Percentiles rank a stretch among this genome's conserved stretches.
Conservation (phyloP, 2,329 filamentous ascomycete genomes). For the Beauveria rudraprayagi region DNA sequence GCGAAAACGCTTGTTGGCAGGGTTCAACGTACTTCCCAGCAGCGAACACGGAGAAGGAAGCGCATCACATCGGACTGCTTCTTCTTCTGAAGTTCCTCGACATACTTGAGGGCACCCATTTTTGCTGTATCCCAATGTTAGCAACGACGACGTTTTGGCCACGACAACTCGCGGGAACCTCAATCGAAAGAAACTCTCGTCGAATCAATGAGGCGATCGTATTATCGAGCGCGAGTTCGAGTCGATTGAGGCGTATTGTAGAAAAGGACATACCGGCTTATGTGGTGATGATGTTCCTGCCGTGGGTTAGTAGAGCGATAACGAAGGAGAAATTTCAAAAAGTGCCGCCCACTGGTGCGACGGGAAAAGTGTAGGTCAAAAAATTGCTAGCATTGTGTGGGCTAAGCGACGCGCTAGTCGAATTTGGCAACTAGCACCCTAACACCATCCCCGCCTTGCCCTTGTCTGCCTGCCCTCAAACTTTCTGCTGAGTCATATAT, state of each 20-base stretch:
- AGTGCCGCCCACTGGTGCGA: conserved; percentile 12
- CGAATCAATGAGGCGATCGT: neutral
- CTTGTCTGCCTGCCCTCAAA: neutral
- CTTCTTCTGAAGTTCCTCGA: conserved; percentile 99
- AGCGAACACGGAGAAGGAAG: conserved; percentile 99
- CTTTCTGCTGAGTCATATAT: conserved; percentile 8
- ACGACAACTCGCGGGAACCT: neutral
- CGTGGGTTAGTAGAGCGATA: conserved; percentile 28
- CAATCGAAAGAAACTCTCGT: conserved; percentile 4
- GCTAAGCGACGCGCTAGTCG: conserved; percentile 29
- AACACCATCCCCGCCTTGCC: conserved; percentile 23
- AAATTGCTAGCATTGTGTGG: conserved; percentile 30
- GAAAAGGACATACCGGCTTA: conserved; percentile 28
- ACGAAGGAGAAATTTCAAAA: conserved; percentile 23
- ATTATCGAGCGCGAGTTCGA: neutral
- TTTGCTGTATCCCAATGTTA: conserved; percentile 41
- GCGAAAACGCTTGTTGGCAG: conserved; percentile 17
- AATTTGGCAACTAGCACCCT: conserved; percentile 17
- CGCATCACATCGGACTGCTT: conserved; percentile 99
- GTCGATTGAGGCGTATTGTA: neutral
- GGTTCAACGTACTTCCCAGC: conserved; percentile 89
- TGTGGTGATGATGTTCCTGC: conserved; percentile 27
- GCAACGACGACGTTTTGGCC: conserved; percentile 14
- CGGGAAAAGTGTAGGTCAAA: conserved; percentile 26
- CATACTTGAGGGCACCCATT: conserved; percentile 99